phyloP scores from a whole-genome alignment of 179 eudicot genomes.

The Amaranthus tricolor region DNA sequence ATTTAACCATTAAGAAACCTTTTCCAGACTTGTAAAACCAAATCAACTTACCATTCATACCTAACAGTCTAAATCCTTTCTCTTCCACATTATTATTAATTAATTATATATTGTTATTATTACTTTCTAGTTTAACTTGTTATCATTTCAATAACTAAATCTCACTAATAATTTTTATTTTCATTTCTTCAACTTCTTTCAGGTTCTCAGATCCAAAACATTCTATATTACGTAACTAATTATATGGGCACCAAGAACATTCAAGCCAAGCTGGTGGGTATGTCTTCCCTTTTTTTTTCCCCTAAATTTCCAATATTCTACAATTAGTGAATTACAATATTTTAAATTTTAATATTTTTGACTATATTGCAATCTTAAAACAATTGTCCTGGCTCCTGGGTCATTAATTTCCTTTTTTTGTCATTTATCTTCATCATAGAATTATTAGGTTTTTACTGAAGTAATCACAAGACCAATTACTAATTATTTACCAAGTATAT shows the following conservation, averaged over 20 bases:
- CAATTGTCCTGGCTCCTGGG: too few species aligned
- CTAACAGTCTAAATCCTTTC: conserved; percentile 27
- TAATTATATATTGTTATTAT: too few species aligned
- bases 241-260: conserved; percentile 46
- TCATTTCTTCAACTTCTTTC: not conserved
- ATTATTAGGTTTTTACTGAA: too few species aligned
- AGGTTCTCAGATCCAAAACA: not conserved
- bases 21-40: not conserved
- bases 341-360: not conserved
- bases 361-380: too few species aligned
- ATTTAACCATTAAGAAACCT: too few species aligned
- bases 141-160: not conserved
- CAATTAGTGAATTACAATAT: not conserved
- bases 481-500: too few species aligned
- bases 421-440: too few species aligned
- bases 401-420: too few species aligned
- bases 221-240: conserved; percentile 26
- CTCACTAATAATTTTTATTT: not conserved
- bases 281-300: conserved; percentile 26
- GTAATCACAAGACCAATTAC: too few species aligned
- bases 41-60: conserved; percentile 32
- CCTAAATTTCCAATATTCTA: not conserved
- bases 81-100: not conserved
- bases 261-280: conserved; percentile 80
- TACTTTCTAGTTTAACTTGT: too few species aligned